These are phyloP conservation scores for Suhomyces prunicola DNA, from an alignment of 805 yeast species.

Conservation along the genomic window DNA sequence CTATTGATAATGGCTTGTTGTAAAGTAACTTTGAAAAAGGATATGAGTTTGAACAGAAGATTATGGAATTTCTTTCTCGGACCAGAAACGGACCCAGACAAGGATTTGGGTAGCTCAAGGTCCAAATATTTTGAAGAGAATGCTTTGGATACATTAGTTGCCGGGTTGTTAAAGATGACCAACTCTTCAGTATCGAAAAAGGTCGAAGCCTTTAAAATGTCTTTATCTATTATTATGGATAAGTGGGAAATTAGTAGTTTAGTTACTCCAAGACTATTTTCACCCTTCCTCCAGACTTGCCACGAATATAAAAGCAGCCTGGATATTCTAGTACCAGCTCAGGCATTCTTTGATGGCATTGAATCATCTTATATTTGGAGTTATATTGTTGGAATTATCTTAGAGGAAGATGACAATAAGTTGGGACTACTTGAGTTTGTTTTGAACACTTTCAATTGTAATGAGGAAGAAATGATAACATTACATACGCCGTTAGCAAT, in stretches of 20 bases:
- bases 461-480: conserved; percentile 82
- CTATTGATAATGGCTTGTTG: conserved; percentile 61
- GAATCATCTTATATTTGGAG: conserved; percentile 82
- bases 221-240: conserved; percentile 71
- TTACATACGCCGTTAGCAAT: conserved; percentile 74
- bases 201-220: conserved; percentile 58
- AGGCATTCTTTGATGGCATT: conserved; percentile 77
- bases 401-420: conserved; percentile 23
- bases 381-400: conserved; percentile 42
- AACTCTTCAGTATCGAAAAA: conserved; percentile 26
- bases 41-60: conserved; percentile 92
- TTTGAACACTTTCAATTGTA: conserved; percentile 62
- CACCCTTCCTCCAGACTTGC: conserved; percentile 59
- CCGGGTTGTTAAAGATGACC: conserved; percentile 53
- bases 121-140: conserved; percentile 56
- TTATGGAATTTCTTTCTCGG: conserved; percentile 93
- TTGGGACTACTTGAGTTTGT: conserved; percentile 57
- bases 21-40: conserved; percentile 69
- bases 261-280: conserved; percentile 65
- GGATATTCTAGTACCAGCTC: conserved; percentile 56
- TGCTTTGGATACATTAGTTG: conserved; percentile 50
- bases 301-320: conserved; percentile 25
- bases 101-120: conserved; percentile 20
- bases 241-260: conserved; percentile 90
- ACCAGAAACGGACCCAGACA: conserved; percentile 45